phyloP scores from a whole-genome alignment of 2,329 filamentous ascomycete genomes.

The Fusarium scirpi region DNA sequence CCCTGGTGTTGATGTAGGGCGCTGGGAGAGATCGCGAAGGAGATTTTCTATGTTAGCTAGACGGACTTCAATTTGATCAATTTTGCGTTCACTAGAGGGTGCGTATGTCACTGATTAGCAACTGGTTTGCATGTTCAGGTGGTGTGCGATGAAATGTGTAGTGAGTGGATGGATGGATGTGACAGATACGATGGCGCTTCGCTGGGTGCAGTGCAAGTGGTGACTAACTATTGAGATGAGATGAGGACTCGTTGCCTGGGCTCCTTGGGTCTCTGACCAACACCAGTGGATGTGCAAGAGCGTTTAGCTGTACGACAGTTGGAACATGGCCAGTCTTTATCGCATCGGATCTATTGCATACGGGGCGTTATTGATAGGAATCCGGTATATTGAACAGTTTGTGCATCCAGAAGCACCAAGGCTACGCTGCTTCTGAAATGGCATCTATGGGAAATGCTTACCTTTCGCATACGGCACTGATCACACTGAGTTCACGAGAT shows the following conservation, averaged over 20 bases:
- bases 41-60: constrained; percentile 60
- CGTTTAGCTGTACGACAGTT: constrained; percentile 67
- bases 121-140: background rate
- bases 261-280: constrained; percentile 67
- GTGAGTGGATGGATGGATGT: background rate
- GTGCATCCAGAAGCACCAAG: constrained; percentile 1
- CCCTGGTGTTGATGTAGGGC: constrained; percentile 39
- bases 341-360: constrained; percentile 64
- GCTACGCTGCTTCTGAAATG: constrained; percentile 12
- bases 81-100: constrained; percentile 63
- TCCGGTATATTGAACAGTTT: background rate
- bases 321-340: constrained; percentile 69
- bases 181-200: constrained; percentile 3
- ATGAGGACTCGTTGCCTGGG: constrained; percentile 68
- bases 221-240: constrained; percentile 69
- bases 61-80: constrained; percentile 60
- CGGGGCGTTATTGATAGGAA: constrained; percentile 37
- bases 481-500: constrained; percentile 54
- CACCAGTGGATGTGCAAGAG: constrained; percentile 66
- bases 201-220: background rate
- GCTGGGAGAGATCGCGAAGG: constrained; percentile 54
- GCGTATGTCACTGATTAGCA: constrained; percentile 13
- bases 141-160: background rate
- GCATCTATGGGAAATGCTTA: constrained; percentile 43
- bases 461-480: constrained; percentile 58